Base-by-base conservation (phyloP, 1,284 basidiomycete genomes). In the Ustilago vetiveriae region DNA sequence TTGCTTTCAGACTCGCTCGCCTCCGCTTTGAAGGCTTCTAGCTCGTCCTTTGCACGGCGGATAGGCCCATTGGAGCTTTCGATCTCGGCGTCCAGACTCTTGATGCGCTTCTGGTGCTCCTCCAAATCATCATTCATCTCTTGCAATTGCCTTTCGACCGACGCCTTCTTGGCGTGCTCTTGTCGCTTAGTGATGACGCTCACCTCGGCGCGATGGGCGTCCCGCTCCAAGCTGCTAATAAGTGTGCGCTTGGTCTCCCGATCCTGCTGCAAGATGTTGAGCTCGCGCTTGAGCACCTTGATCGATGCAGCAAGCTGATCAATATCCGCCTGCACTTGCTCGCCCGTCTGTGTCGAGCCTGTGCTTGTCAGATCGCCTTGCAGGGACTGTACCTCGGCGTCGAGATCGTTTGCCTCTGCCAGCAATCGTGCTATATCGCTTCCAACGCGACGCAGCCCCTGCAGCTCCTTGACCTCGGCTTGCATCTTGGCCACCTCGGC, bases 11-110 rank as follows among this genome's bases (percentile, higher is more conserved):
- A 86, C 4, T 80, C 77, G 47, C 85, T 86, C 56, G 88, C 80
- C 40, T 88, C 88, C 2, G 82, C 83, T 65, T 89, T 86, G n/a
- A 83, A 79, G 46, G 84, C 82, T 53, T 86, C 84, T 56, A 89
- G 85, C 53, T 89, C 88, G 42, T 84, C 84, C 60, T 91, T 88
- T 27, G 91, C 85, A 22, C 84, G 84, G 42, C 89, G 86, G 29
- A 92, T 90, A 0, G 91, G 91, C 2, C 83, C 86, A 60, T 88
- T 86, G 8, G 88, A 87, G 39, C 88, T 88, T 19, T 84, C 80
- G 33, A 92, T 87, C 74, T 86, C 87, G 13, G 77, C 82, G 30
- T 92, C 90, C 23, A 90, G 52, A 22, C 37, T 45, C 33, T 74
- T 60, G 23, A 50, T 51, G n/a, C 48, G 55, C 42, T 60, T 67